Evolutionary conservation across 441 rosid species (phyloP).

Genomic region (Pelargonium fulgidum): DNA sequence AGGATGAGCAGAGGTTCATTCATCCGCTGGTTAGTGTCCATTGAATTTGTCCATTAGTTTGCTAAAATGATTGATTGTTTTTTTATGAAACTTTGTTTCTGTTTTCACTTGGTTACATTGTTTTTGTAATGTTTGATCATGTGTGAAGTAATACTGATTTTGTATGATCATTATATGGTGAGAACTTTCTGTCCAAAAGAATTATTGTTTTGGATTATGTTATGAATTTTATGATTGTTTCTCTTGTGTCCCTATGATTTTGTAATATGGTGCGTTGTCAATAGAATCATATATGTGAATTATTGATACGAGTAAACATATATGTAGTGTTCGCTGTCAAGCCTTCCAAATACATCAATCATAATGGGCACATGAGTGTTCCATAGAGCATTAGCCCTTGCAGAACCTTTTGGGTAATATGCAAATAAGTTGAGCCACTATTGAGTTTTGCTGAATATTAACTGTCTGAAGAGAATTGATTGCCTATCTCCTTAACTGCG

Average conservation of each 20-base stretch:
- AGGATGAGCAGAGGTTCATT: constrained; percentile 48
- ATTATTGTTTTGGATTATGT: too few species aligned
- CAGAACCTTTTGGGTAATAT: not conserved
- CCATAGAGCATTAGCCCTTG: not conserved
- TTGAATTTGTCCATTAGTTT: not conserved
- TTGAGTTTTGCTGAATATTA: not conserved
- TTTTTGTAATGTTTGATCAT: too few species aligned
- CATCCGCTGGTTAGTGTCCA: constrained; percentile 78
- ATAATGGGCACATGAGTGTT: not conserved
- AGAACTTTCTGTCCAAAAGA: too few species aligned
- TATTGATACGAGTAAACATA: not conserved
- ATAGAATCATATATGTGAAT: not conserved
- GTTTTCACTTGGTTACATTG: not conserved
- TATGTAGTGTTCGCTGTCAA: not conserved
- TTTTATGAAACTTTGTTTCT: not conserved
- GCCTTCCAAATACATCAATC: not conserved
- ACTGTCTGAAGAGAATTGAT: not conserved
- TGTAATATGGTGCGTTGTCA: not conserved
- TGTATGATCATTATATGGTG: too few species aligned
- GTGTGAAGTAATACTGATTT: too few species aligned
- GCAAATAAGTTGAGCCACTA: not conserved
- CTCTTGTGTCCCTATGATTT: not conserved
- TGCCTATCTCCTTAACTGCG: not conserved
- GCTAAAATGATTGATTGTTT: not conserved
- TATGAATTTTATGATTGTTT: too few species aligned